These are phyloP conservation scores for Apiospora rasikravindrae DNA, from an alignment of 2,329 filamentous ascomycete genomes.

Conservation along the genomic window DNA sequence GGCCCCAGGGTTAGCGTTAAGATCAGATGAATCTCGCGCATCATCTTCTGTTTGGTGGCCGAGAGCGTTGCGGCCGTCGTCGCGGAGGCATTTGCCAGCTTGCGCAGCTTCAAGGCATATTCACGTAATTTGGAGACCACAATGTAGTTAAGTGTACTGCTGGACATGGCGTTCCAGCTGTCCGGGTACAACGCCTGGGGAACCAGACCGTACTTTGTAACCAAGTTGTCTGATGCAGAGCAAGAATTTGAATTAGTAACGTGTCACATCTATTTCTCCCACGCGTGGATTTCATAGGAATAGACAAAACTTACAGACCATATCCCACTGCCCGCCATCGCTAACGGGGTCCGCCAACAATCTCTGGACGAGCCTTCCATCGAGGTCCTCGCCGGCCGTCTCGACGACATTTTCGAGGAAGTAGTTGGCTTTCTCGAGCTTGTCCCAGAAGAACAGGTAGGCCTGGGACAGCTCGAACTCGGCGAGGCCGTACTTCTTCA, in stretches of 20 bases:
- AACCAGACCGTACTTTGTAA: slow-evolving; percentile 87
- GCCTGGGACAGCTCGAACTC: slow-evolving; percentile 86
- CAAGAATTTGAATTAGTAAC: not conserved
- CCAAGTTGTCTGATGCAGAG: slow-evolving; percentile 69
- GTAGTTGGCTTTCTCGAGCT: slow-evolving; percentile 89
- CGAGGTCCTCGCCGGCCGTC: slow-evolving; percentile 72
- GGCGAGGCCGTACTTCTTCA: slow-evolving; percentile 79
- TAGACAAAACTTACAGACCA: slow-evolving; percentile 55
- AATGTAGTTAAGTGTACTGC: slow-evolving; percentile 71
- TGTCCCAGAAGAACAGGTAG: slow-evolving; percentile 93
- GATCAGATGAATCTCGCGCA: slow-evolving; percentile 80
- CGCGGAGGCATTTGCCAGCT: slow-evolving; percentile 49
- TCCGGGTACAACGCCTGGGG: slow-evolving; percentile 84
- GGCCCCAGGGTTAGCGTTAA: slow-evolving; percentile 84
- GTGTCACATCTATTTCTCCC: not conserved
- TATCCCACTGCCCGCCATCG: slow-evolving; percentile 91
- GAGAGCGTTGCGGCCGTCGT: slow-evolving; percentile 46
- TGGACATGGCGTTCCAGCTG: slow-evolving; percentile 77
- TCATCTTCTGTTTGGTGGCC: slow-evolving; percentile 71
- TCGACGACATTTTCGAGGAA: slow-evolving; percentile 85
- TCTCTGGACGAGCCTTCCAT: slow-evolving; percentile 73
- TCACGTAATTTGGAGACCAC: slow-evolving; percentile 88
- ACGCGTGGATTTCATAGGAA: not conserved
- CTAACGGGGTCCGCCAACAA: slow-evolving; percentile 71
- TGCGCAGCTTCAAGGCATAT: slow-evolving; percentile 75